Conservation (phyloP, 495 filamentous ascomycete species). For the Trichoderma reesei region DNA sequence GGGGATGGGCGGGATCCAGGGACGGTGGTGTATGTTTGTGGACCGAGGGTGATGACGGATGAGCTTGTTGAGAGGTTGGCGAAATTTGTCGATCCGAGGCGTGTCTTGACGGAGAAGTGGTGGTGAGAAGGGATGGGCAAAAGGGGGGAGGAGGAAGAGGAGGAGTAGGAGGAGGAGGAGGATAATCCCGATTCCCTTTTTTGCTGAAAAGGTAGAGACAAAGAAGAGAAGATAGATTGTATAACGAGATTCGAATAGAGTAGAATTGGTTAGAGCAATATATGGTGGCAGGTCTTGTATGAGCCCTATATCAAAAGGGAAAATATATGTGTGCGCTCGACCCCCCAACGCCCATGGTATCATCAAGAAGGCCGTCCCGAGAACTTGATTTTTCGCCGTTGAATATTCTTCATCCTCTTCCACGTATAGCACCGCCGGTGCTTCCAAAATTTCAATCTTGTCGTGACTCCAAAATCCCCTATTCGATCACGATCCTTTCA, state of each 20-base stretch:
- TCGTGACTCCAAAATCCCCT: neutral
- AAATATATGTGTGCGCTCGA: neutral
- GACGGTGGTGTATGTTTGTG: slow-evolving; percentile 69
- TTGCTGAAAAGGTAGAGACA: no score
- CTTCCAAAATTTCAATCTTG: neutral
- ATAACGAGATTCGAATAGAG: neutral
- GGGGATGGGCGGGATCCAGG: slow-evolving; percentile 33
- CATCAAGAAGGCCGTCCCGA: slow-evolving; percentile 1
- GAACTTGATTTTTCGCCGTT: slow-evolving; percentile 6
- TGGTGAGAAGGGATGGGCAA: slow-evolving; percentile 43
- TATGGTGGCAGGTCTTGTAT: neutral
- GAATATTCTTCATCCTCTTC: neutral
- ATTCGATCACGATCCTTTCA: neutral
- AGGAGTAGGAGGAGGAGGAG: no score
- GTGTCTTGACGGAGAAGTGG: slow-evolving; percentile 79
- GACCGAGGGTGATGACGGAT: slow-evolving; percentile 73
- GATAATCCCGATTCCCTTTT: no score
- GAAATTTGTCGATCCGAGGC: slow-evolving; percentile 43
- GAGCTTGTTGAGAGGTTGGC: slow-evolving; percentile 49
- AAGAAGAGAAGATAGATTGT: no score
- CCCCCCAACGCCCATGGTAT: slow-evolving; percentile 7
- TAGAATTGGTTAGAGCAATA: neutral
- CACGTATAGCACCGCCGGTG: neutral
- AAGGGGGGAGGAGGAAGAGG: no score
- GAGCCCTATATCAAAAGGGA: no score